A percentile compares a stretch with the other conserved stretches of the same genome.
phyloP scores from a whole-genome alignment of 352 stramenopile genomes.

The Pythium angustatum region DNA sequence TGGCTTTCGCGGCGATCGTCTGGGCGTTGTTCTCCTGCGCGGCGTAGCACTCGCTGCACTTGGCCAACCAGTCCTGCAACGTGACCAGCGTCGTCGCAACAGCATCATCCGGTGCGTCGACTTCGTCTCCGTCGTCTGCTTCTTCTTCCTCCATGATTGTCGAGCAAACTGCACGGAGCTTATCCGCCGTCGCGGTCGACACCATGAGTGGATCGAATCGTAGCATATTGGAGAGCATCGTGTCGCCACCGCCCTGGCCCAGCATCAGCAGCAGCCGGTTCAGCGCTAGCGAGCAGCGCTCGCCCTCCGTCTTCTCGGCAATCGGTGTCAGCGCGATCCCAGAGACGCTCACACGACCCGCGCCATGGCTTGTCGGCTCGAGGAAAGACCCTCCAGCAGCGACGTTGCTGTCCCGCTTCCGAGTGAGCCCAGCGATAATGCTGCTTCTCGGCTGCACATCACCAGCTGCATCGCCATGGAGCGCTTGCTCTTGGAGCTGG shows the following conservation, averaged over 20 bases:
- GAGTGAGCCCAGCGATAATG: neutral
- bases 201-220: slow-evolving; percentile 58
- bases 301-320: neutral
- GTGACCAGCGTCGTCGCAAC: slow-evolving; percentile 42
- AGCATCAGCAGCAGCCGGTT: slow-evolving; percentile 55
- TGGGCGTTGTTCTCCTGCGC: slow-evolving; percentile 40
- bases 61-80: slow-evolving; percentile 58
- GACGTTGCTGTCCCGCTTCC: neutral
- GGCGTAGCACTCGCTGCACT: slow-evolving; percentile 57
- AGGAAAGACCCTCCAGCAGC: neutral
- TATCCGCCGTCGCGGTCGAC: slow-evolving; percentile 32
- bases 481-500: slow-evolving; percentile 36
- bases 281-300: slow-evolving; percentile 33
- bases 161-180: slow-evolving; percentile 44
- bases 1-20: slow-evolving; percentile 40
- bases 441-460: neutral
- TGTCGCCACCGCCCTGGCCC: slow-evolving; percentile 37
- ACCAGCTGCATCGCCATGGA: neutral
- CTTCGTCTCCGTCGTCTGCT: slow-evolving; percentile 17
- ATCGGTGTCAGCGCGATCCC: neutral
- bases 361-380: neutral
- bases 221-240: slow-evolving; percentile 57
- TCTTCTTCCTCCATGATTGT: slow-evolving; percentile 19
- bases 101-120: slow-evolving; percentile 25
- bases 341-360: neutral